Percentiles rank a stretch among this genome's conserved stretches.
Conservation (phyloP, 352 stramenopile species). For the Globisporangium yorkense region DNA sequence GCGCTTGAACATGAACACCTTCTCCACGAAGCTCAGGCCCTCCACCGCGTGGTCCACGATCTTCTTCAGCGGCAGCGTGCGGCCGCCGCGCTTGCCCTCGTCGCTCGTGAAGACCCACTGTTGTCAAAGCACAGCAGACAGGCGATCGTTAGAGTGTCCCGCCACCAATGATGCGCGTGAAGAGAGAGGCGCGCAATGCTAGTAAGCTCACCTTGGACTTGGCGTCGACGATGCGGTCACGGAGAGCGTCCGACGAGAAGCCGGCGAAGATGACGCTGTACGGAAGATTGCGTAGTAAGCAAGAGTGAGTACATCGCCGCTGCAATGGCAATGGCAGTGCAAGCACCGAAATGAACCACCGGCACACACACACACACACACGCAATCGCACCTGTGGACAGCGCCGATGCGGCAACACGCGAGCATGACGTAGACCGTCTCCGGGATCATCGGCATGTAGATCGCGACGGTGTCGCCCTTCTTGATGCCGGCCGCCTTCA, state of each 20-base stretch:
- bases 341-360: not conserved
- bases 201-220: conserved; percentile 14
- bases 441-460: conserved; percentile 99
- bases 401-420: conserved; percentile 96
- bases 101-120: conserved; percentile 94
- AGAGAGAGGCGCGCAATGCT: not conserved
- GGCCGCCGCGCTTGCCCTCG: conserved; percentile 90
- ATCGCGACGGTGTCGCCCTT: conserved; percentile 91
- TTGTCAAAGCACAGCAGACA: not conserved
- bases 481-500: conserved; percentile 57
- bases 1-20: conserved; percentile 95
- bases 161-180: not conserved
- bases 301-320: not conserved
- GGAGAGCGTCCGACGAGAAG: conserved; percentile 92
- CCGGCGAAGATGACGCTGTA: conserved; percentile 95
- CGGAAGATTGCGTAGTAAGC: not conserved
- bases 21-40: conserved; percentile 85
- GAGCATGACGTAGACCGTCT: conserved; percentile 97
- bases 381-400: conserved; percentile 58
- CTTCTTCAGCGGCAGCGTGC: conserved; percentile 92
- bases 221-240: conserved; percentile 93
- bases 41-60: conserved; percentile 93
- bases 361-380: not conserved
- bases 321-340: not conserved
- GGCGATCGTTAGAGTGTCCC: not conserved